Percentiles rank a stretch among this genome's conserved stretches.
These are phyloP conservation scores for Letharia columbiana DNA, from an alignment of 495 filamentous ascomycete species.

Conservation along the genomic window DNA sequence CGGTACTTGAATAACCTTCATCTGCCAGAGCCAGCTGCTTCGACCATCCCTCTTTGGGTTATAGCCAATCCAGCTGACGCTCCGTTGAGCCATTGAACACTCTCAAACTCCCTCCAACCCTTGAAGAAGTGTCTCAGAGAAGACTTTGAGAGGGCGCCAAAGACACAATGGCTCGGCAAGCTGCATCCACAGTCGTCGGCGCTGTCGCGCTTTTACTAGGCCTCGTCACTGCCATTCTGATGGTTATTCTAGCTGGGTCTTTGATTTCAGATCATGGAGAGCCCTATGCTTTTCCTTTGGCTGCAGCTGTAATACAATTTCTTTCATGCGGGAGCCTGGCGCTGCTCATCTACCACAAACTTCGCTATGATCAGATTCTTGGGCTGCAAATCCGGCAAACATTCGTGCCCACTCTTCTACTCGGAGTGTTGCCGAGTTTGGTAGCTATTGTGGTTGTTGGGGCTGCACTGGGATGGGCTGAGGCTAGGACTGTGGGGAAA, in stretches of 20 bases:
- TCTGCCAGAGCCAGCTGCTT: neutral
- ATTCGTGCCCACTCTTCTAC: conserved; percentile 15
- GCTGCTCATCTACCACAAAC: conserved; percentile 16
- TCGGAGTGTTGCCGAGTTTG: conserved; percentile 22
- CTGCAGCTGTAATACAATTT: conserved; percentile 25
- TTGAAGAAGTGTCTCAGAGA: neutral
- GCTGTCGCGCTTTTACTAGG: conserved; percentile 24
- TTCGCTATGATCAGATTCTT: conserved; percentile 13
- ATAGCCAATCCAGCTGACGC: neutral
- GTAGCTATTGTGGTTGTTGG: conserved; percentile 16
- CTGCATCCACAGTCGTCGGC: conserved; percentile 21
- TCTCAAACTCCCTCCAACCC: neutral
- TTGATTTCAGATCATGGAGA: conserved; percentile 17
- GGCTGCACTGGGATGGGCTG: conserved; percentile 27
- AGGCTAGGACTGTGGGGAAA: conserved; percentile 12
- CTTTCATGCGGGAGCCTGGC: conserved; percentile 16
- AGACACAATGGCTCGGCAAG: conserved; percentile 18
- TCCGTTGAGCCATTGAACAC: neutral
- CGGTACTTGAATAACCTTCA: neutral
- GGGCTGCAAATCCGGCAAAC: conserved; percentile 22
- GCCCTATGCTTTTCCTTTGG: conserved; percentile 22
- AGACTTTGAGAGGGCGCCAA: neutral
- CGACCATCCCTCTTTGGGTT: neutral
- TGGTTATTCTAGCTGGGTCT: conserved; percentile 29
- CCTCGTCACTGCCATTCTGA: conserved; percentile 26